A percentile compares a stretch with the other conserved stretches of the same genome.
Evolutionary conservation across 2,329 filamentous ascomycete genomes (phyloP).

Genomic region (Paraconiothyrium sp.): DNA sequence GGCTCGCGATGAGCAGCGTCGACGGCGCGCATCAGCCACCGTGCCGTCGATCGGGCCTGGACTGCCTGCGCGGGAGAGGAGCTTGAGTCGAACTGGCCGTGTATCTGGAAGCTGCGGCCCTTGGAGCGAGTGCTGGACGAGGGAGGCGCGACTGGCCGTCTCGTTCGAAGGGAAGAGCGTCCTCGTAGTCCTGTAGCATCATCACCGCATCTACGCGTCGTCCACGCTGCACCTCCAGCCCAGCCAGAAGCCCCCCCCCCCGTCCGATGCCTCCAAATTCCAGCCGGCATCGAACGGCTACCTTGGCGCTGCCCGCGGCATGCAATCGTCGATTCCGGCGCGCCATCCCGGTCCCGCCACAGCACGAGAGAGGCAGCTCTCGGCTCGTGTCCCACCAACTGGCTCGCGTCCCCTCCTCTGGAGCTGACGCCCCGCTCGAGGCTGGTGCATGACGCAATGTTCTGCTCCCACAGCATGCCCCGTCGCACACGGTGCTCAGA

Average conservation of each 20-base stretch:
- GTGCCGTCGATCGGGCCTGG: conserved; percentile 41
- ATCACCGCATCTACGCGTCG: background rate
- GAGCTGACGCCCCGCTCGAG: conserved; percentile 46
- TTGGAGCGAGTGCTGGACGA: background rate
- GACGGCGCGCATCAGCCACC: conserved; percentile 32
- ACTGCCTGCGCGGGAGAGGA: conserved; percentile 13
- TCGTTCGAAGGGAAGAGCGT: background rate
- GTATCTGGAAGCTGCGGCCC: too few species aligned
- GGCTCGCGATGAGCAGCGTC: conserved; percentile 33
- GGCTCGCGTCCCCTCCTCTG: conserved; percentile 34
- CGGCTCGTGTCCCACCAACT: conserved; percentile 40
- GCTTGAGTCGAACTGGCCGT: too few species aligned
- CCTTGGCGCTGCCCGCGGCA: conserved; percentile 32
- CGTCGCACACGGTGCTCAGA: conserved; percentile 37
- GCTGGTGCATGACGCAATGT: conserved; percentile 49
- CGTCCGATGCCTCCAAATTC: background rate
- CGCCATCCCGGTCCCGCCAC: conserved; percentile 39
- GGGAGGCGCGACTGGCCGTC: background rate
- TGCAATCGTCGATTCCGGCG: conserved; percentile 44
- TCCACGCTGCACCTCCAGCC: background rate
- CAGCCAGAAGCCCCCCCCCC: too few species aligned
- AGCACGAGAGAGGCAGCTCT: conserved; percentile 31
- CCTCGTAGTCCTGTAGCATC: too few species aligned
- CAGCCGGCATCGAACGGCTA: conserved; percentile 24
- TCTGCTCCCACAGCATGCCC: conserved; percentile 32